Base-by-base conservation (phyloP, 225 moss, liverwort and hornwort species). In the Bryum argenteum region DNA sequence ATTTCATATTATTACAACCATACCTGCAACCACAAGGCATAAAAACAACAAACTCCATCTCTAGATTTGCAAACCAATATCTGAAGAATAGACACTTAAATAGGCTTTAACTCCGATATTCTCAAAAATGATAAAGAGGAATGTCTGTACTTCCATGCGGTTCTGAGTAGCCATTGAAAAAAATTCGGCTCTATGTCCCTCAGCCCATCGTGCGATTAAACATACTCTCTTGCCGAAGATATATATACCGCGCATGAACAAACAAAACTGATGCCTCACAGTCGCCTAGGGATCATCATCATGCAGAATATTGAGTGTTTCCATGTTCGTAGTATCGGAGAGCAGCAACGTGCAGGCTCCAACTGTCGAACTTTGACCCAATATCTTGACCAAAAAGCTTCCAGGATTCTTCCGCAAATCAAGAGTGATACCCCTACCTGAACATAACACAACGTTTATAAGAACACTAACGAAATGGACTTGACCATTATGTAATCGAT, bases 391-490 rank as follows among this genome's bases (percentile, higher is more conserved):
- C 74, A 84, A 54, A 80, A 80, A 84, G 70, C 80, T 84, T 52
- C 80, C 80, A 48, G 80, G 77, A 71, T 84, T 84, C n/a, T 70
- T 33, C 51, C 80, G 70, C 63, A 84, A 77, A 63, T 84, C 80
- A 23, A 84, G 50, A 50, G 6, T 37, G 44, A 70, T 74, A 10
- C 62, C 63, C 61, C 48, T 70, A 43, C 74, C 84, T 84, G 77
- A 63, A 51, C 57, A 69, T 37, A 43, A 44, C 21, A 78, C 60
- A 71, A 19, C 28, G 21, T 28, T 61, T 14, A 20, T 57, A 54
- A 71, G 76, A 57, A 78, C 17, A 19, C 2, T 11, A 8, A 26
- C 9, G 8, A 21, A 28, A 20, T 45, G 55, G 13, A 22, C 45
- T 47, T 13, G 66, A 2, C 58, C 38, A 39, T 38, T 21, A 33